A percentile compares a stretch with the other conserved stretches of the same genome.
phyloP scores from a whole-genome alignment of 352 stramenopile species.

The Phytophthora sansomeana region DNA sequence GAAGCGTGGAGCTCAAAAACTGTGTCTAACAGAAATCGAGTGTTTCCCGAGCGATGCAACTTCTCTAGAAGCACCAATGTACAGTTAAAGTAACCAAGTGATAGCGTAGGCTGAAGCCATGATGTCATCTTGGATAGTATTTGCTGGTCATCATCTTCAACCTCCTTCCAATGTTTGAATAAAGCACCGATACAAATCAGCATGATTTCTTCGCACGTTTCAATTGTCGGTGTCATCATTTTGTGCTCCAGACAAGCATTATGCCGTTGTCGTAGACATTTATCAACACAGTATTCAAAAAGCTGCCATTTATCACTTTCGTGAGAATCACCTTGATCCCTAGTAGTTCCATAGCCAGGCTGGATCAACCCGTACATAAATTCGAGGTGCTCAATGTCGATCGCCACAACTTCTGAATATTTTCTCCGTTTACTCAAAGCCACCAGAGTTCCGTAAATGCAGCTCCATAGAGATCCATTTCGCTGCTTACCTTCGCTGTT shows the following conservation, averaged over 20 bases:
- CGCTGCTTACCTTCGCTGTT: not conserved
- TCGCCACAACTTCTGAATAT: not conserved
- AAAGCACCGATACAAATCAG: conserved; percentile 18
- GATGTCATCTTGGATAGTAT: conserved; percentile 1
- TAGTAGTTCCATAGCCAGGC: not conserved
- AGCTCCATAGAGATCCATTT: conserved; percentile 19
- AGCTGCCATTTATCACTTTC: conserved; percentile 9
- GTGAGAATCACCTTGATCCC: not conserved
- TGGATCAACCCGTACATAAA: conserved; percentile 25
- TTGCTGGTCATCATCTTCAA: not conserved
- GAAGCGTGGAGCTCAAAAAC: conserved; percentile 30
- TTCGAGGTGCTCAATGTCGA: conserved; percentile 39
- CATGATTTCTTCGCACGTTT: conserved; percentile 7
- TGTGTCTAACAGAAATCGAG: conserved; percentile 24
- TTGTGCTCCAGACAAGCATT: not conserved
- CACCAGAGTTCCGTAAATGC: conserved; percentile 22
- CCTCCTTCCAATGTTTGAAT: conserved; percentile 21
- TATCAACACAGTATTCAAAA: conserved; percentile 26
- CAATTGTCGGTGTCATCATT: not conserved
- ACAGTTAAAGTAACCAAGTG: conserved; percentile 34
- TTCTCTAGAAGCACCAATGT: conserved; percentile 34
- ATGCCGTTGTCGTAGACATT: conserved; percentile 11
- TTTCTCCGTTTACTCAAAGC: conserved; percentile 13
- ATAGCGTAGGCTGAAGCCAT: conserved; percentile 33
- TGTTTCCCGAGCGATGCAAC: conserved; percentile 3